Conservation (phyloP, 495 filamentous ascomycete species). For the Trichocladium antarcticum region DNA sequence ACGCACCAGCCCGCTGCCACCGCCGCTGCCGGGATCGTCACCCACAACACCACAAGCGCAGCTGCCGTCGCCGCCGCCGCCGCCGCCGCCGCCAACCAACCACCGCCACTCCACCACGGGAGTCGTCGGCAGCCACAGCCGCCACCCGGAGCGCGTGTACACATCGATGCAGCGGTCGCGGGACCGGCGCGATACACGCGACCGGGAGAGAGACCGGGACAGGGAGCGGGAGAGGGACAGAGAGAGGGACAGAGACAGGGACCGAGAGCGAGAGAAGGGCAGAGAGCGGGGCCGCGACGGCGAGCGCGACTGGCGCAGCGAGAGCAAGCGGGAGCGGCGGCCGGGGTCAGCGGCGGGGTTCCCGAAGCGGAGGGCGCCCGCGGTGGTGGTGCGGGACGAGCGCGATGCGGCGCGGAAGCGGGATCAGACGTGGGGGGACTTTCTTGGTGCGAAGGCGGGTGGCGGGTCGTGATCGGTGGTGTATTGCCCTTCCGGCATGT, state of each 20-base stretch:
- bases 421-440: neutral
- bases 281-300: slow-evolving; percentile 2
- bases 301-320: slow-evolving; percentile 8
- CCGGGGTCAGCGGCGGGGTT: slow-evolving; percentile 3
- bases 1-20: neutral
- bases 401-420: neutral
- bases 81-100: no score
- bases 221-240: slow-evolving; percentile 1
- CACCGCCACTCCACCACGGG: neutral
- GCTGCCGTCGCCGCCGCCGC: neutral
- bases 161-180: neutral
- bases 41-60: no score
- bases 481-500: no score
- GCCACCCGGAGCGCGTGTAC: neutral
- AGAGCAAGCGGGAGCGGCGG: neutral
- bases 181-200: slow-evolving; percentile 3
- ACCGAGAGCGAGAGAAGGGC: slow-evolving; percentile 10
- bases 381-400: neutral
- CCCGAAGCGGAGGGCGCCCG: neutral
- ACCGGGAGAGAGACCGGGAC: neutral
- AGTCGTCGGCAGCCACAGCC: neutral
- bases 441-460: neutral
- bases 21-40: no score
- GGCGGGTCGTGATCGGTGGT: no score
- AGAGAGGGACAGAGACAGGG: slow-evolving; percentile 4